Percentiles rank a stretch among this genome's conserved stretches.
Conservation (phyloP, 116 monocot species). For the Papilionanthe hybrid region DNA sequence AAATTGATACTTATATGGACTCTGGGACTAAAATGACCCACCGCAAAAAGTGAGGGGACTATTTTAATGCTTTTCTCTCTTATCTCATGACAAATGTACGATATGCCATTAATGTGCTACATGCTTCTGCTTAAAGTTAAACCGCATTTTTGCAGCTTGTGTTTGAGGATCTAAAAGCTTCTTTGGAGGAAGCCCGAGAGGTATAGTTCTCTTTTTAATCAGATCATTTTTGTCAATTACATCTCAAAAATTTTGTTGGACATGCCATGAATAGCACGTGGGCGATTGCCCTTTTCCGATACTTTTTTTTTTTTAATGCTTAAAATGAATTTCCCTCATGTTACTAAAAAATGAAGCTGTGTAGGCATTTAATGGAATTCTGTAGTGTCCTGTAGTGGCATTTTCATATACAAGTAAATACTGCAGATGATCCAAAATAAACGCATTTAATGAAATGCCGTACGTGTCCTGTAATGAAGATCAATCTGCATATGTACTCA, state of each 20-base stretch:
- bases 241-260: background rate
- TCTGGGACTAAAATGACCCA: no score
- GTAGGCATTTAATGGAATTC: no score
- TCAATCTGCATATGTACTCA: background rate
- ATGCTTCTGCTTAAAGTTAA: no score
- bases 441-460: background rate
- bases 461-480: background rate
- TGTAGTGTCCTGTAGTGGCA: no score
- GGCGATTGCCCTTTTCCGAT: background rate
- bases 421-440: no score
- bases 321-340: background rate
- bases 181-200: constrained; percentile 82
- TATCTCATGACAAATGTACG: background rate
- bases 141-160: constrained; percentile 64
- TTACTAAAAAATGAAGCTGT: background rate
- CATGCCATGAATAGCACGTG: background rate
- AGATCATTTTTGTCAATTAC: constrained; percentile 4
- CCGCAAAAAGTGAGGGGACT: no score
- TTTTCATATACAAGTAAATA: no score
- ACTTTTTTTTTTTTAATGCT: background rate
- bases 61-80: no score
- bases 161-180: constrained; percentile 89
- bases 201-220: constrained; percentile 30
- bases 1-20: no score
- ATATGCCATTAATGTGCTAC: background rate